phyloP scores from a whole-genome alignment of 2,329 filamentous ascomycete genomes.

The Claviceps purpurea region DNA sequence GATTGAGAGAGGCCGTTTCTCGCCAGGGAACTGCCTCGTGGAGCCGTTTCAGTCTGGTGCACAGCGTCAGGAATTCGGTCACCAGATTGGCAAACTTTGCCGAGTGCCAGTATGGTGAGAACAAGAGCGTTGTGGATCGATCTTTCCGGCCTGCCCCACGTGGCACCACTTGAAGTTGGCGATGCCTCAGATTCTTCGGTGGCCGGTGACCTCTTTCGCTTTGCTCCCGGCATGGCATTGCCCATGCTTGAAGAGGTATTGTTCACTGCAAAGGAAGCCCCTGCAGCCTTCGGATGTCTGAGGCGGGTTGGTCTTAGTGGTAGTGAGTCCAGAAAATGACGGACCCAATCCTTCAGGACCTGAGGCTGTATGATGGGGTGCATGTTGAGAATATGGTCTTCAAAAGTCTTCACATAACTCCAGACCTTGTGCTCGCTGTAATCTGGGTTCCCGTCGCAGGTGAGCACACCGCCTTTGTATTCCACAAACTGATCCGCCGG shows the following conservation, averaged over 20 bases:
- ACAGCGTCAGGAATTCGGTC: conserved; percentile 46
- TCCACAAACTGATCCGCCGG: conserved; percentile 26
- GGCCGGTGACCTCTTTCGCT: conserved; percentile 43
- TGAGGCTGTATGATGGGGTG: conserved; percentile 46
- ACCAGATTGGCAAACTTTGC: conserved; percentile 58
- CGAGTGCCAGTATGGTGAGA: conserved; percentile 70
- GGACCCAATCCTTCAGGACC: conserved; percentile 39
- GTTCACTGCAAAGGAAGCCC: conserved; percentile 20
- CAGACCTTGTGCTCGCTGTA: conserved; percentile 37
- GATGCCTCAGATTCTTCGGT: conserved; percentile 20
- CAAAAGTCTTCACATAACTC: conserved; percentile 42
- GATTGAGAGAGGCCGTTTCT: conserved; percentile 40
- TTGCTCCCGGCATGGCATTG: conserved; percentile 23
- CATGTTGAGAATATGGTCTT: conserved; percentile 50
- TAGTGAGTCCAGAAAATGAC: conserved; percentile 36
- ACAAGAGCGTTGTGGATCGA: conserved; percentile 73
- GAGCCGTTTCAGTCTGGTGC: conserved; percentile 16
- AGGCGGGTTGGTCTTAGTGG: conserved; percentile 18
- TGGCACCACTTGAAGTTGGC: conserved; percentile 18
- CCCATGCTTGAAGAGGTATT: conserved; percentile 12
- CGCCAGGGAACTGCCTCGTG: conserved; percentile 24
- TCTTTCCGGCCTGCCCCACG: conserved; percentile 40
- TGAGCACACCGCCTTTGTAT: conserved; percentile 23
- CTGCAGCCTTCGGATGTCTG: conserved; percentile 14
- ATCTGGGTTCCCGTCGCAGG: conserved; percentile 38